Evolutionary conservation across 2,329 filamentous ascomycete species (phyloP).

Genomic region (Pseudocercospora cruenta): DNA sequence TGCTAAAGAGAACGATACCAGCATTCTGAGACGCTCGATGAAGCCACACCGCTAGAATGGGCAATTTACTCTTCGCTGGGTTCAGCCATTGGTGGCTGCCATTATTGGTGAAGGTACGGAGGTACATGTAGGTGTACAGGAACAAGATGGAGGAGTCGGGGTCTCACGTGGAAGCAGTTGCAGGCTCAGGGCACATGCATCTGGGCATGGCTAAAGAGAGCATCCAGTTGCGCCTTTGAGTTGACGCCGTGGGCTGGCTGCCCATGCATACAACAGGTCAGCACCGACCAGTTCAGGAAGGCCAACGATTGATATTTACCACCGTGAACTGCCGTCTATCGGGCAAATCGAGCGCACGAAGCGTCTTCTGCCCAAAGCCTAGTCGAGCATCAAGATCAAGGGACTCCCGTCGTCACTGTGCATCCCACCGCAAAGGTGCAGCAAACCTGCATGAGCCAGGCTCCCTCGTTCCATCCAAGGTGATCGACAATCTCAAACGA

Average conservation of each 20-base stretch:
- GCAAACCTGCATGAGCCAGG: background rate
- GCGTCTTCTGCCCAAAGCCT: background rate
- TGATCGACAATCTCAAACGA: background rate
- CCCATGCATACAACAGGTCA: background rate
- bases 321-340: background rate
- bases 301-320: background rate
- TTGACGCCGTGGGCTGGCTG: background rate
- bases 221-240: background rate
- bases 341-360: background rate
- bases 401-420: background rate
- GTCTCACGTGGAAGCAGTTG: background rate
- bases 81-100: background rate
- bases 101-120: background rate
- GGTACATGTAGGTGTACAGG: background rate
- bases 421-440: background rate
- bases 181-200: background rate
- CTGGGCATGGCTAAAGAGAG: background rate
- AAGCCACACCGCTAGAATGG: background rate
- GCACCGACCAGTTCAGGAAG: background rate
- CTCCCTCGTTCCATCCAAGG: background rate
- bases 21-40: background rate
- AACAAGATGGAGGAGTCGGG: background rate
- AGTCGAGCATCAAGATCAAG: background rate
- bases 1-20: background rate
- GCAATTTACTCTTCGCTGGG: background rate